Base-by-base conservation (phyloP, 345 rosid genomes). In the Eucalyptus curtisii region DNA sequence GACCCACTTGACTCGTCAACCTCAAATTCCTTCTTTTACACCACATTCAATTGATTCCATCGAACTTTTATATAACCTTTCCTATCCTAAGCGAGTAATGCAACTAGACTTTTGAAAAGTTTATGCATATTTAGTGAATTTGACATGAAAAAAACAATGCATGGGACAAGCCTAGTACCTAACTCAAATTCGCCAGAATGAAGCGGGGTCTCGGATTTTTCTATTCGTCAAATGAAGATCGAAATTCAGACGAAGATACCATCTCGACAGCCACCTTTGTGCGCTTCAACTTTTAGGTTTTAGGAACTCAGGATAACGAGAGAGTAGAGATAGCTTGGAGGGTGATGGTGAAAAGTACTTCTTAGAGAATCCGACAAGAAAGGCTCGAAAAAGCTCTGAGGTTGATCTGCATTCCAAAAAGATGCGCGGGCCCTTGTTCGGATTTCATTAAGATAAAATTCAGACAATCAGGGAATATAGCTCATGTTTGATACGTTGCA, bases 1-100 rank as follows among this genome's bases (percentile, higher is more conserved):
- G 8, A 37, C 5, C 82, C 14, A 10, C 47, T 37, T 76, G 12
- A 37, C 15, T 76, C 24, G 8, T 76, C 82, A 76, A 37, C 24
- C 25, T 76, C 14, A 19, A 71, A 71, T 17, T 68, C 44, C 81
- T 33, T 37, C 25, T 37, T 2, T 71, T 45, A 71, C 81, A 37
- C 81, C 37, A 3, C 81, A 71, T 17, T 37, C 8, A 10, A 33
- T 37, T 37, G 81, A 71, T 71, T 71, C 25, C 14, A 37, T 33
- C 4, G 4, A 33, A 66, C 42, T 15, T 31, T 66, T 24, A 30
- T 10, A 61, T 61, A 61, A n/a, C 9, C 3, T 66, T 33, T 71
- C 81, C 40, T 15, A 42, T 17, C 45, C 2, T 33, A 0, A 71
- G 45, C 0, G 1, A 37, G 82, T 20, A 37, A 76, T 1, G 4